Evolutionary conservation across 2,329 filamentous ascomycete genomes (phyloP).

Genomic region (Bipolaris gigantea): DNA sequence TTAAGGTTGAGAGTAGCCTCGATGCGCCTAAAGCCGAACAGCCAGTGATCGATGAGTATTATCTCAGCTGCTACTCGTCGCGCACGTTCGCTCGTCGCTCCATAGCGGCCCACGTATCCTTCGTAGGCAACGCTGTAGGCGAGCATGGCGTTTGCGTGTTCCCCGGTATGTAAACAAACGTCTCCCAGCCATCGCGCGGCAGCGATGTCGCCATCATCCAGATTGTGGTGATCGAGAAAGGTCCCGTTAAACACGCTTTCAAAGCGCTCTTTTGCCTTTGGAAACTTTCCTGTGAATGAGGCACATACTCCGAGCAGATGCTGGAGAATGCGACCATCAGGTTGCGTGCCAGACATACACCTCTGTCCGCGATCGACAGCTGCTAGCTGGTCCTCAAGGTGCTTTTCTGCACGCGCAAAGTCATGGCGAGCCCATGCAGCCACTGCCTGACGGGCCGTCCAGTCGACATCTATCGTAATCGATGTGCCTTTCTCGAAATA

Average conservation of each 20-base stretch:
- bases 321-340: conserved; percentile 30
- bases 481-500: conserved; percentile 12
- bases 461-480: conserved; percentile 17
- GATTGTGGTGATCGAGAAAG: conserved; percentile 20
- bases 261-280: conserved; percentile 34
- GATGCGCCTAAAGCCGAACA: conserved; percentile 21
- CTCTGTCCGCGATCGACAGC: conserved; percentile 32
- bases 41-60: conserved; percentile 23
- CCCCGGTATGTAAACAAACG: conserved; percentile 33
- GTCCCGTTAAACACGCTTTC: conserved; percentile 30
- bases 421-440: conserved; percentile 27
- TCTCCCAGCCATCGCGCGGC: conserved; percentile 41
- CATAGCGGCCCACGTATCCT: conserved; percentile 25
- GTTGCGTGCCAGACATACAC: conserved; percentile 24
- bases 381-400: conserved; percentile 30
- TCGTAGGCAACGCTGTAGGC: conserved; percentile 37
- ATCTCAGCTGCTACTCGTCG: conserved; percentile 25
- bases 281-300: conserved; percentile 32
- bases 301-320: conserved; percentile 35
- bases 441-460: conserved; percentile 26
- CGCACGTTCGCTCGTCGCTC: conserved; percentile 17
- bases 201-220: conserved; percentile 40
- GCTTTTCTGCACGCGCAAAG: conserved; percentile 20
- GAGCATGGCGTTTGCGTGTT: conserved; percentile 32
- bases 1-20: conserved; percentile 22